Percentiles rank a stretch among this genome's conserved stretches.
phyloP scores from a whole-genome alignment of 2,329 filamentous ascomycete genomes.

The Teratosphaeria pseudoeucalypti region DNA sequence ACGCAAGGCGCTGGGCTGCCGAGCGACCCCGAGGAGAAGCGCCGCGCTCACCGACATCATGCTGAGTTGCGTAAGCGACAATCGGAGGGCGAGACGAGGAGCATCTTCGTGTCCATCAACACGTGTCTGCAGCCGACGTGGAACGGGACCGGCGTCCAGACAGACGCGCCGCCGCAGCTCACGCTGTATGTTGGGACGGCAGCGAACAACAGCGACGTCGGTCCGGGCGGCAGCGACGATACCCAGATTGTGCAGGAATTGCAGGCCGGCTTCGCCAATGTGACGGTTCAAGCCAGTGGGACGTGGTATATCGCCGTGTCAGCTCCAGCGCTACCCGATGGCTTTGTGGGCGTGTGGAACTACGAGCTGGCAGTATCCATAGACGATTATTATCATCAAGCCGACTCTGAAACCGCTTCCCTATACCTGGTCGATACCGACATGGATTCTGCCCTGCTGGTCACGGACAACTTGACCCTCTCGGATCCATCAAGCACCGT shows the following conservation, averaged over 20 bases:
- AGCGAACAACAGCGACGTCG: conserved; percentile 51
- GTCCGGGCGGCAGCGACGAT: conserved; percentile 43
- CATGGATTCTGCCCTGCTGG: conserved; percentile 63
- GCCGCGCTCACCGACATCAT: conserved; percentile 7
- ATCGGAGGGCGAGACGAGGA: conserved; percentile 25
- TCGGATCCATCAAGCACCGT: conserved; percentile 37
- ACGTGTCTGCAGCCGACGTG: conserved; percentile 67
- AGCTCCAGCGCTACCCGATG: conserved; percentile 53
- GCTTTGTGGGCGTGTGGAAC: conserved; percentile 59
- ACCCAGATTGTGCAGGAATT: conserved; percentile 44
- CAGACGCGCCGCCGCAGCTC: conserved; percentile 52
- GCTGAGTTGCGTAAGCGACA: conserved; percentile 17
- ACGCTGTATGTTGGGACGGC: conserved; percentile 63
- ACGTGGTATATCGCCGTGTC: conserved; percentile 68
- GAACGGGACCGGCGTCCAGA: conserved; percentile 38
- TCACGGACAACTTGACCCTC: conserved; percentile 61
- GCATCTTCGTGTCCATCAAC: conserved; percentile 73
- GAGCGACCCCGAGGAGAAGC: conserved; percentile 9
- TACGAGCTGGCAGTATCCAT: conserved; percentile 75
- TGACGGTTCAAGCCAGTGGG: conserved; percentile 49
- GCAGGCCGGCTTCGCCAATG: conserved; percentile 58
- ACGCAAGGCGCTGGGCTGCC: conserved; percentile 21
- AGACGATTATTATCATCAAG: conserved; percentile 66
- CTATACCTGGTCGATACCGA: conserved; percentile 81
- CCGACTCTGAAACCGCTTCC: conserved; percentile 45